Evolutionary conservation across 257 asterid species (phyloP).

Genomic region (Catharanthus roseus): DNA sequence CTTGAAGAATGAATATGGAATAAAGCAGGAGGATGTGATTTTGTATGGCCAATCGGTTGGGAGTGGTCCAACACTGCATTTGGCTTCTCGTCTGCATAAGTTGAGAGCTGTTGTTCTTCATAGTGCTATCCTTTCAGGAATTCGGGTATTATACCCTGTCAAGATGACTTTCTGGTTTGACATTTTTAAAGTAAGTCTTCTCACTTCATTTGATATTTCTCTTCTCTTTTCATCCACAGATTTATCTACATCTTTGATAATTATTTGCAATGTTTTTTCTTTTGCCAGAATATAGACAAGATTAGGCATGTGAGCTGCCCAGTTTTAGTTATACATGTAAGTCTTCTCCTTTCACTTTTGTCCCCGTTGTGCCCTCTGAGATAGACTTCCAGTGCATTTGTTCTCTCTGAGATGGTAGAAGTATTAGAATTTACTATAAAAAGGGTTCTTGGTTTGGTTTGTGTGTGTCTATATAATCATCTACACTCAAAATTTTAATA

Average conservation of each 20-base stretch:
- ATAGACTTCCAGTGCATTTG: no score
- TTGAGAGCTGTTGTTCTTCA: slow-evolving; percentile 90
- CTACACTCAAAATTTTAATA: no score
- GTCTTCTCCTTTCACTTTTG: slow-evolving; percentile 23
- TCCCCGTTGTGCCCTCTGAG: no score
- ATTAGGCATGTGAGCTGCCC: slow-evolving; percentile 89
- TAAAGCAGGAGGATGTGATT: slow-evolving; percentile 89
- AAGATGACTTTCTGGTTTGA: slow-evolving; percentile 98
- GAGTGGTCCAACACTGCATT: slow-evolving; percentile 92
- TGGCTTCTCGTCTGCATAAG: slow-evolving; percentile 71
- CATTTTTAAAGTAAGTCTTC: slow-evolving; percentile 74
- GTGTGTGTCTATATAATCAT: no score
- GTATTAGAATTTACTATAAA: no score
- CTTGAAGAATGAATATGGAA: slow-evolving; percentile 69
- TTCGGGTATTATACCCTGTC: slow-evolving; percentile 91
- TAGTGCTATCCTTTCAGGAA: slow-evolving; percentile 98
- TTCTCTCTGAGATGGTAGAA: no score
- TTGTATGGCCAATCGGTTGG: slow-evolving; percentile 97
- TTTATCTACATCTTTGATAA: slow-evolving; percentile 4
- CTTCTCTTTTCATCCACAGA: background rate
- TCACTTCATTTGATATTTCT: slow-evolving; percentile 1
- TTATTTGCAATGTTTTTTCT: slow-evolving; percentile 9
- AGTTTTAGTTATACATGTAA: slow-evolving; percentile 92
- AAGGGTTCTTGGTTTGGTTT: no score
- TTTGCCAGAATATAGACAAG: slow-evolving; percentile 81